Conservation (phyloP, 75 land plant genomes). For the Isoetes taiwanensis region DNA sequence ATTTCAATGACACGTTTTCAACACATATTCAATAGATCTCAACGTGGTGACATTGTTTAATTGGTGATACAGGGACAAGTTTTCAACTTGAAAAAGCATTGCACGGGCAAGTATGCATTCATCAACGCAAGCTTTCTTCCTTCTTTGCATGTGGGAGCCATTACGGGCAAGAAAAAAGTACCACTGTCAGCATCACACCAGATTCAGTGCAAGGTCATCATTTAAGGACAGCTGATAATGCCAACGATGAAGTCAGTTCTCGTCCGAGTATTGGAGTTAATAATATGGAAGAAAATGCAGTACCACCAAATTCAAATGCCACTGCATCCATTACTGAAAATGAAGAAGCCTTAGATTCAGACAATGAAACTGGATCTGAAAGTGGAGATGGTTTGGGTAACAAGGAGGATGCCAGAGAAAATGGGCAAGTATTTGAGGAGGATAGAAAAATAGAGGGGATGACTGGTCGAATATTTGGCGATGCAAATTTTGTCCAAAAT, state of each 20-base stretch:
- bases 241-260: too few relatives aligned
- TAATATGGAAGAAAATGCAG: background rate
- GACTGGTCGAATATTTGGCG: slow-evolving; percentile 50
- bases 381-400: background rate
- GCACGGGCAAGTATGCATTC: background rate
- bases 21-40: too few relatives aligned
- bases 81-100: background rate
- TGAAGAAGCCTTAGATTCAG: background rate
- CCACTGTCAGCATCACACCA: too few relatives aligned
- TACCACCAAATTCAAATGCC: background rate
- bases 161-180: too few relatives aligned
- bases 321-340: background rate
- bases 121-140: background rate
- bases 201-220: too few relatives aligned
- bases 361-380: background rate
- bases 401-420: background rate
- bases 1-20: too few relatives aligned
- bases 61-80: background rate
- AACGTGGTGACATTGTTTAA: background rate
- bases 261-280: too few relatives aligned
- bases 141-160: too few relatives aligned
- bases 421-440: background rate
- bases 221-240: too few relatives aligned
- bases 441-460: background rate
- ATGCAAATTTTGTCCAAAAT: slow-evolving; percentile 84